Evolutionary conservation across 2,329 filamentous ascomycete genomes (phyloP), one percentile per base, ranked within the genome.

Genomic region (Phaeosphaeria sp.): DNA sequence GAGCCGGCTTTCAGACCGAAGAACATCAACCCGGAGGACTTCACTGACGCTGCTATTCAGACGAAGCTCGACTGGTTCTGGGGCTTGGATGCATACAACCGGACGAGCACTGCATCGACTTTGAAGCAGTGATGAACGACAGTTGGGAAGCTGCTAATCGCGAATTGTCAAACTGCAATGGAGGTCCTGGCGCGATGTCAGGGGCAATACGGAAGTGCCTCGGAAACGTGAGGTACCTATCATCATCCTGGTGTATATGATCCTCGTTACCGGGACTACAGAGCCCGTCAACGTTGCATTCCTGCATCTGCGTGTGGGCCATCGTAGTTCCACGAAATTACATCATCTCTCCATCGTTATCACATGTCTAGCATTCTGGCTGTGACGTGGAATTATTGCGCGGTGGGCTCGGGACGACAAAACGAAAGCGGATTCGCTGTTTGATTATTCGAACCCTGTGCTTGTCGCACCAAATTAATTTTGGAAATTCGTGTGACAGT

Each of bases 21-120:
- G 49, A 24, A 63, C 15, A 64, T 67, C 53, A 59, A 56, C 3
- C 33, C 63, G 0, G 68, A 55, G 20, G 73, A 74, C 30, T 74
- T 67, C 50, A 69, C 68, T 0, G 53, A 62, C 6, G 56, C 61
- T 0, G 69, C 71, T 0, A 74, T 78, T 43, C 21, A 56, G 18
- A 52, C 58, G 20, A 77, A 74, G 56, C 60, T 76, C 18, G 61
- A 57, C 4, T 72, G 70, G 61, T 75, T 78, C 49, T 68, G 66
- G 53, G 62, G 59, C 44, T 60, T 72, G 6, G 57, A 74, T 51
- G 71, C 74, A 5, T 78, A 78, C 55, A 64, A 71, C 22, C 55
- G 57, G 24, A 63, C 39, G 6, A 33, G 9, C 20, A 21, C 49
- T n/a, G 18, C 21, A 17, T n/a, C 8, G 42, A 6, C 9, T 39